phyloP scores from a whole-genome alignment of 1,284 basidiomycete genomes.

The Athelia psychrophila region DNA sequence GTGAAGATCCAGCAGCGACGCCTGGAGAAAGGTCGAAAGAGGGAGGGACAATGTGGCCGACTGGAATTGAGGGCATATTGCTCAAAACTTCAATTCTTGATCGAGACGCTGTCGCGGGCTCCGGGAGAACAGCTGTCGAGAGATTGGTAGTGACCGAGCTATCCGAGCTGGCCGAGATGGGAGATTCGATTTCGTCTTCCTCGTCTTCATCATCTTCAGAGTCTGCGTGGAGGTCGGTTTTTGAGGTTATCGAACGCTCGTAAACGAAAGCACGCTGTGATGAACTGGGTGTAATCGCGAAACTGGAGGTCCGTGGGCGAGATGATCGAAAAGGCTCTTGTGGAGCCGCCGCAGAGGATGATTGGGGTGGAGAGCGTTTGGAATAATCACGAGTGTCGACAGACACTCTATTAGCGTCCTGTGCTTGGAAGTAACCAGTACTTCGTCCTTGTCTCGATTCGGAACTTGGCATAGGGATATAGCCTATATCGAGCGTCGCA shows the following conservation, averaged over 20 bases:
- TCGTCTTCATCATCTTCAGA: constrained; percentile 24
- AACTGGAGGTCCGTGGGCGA: constrained; percentile 18
- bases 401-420: background rate
- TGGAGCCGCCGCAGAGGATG: constrained; percentile 13
- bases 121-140: constrained; percentile 32
- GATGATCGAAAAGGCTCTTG: constrained; percentile 10
- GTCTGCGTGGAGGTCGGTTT: constrained; percentile 47
- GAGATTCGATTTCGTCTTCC: constrained; percentile 22
- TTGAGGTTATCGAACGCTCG: constrained; percentile 51
- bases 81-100: too few relatives aligned
- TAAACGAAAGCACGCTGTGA: constrained; percentile 51
- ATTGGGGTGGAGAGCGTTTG: background rate
- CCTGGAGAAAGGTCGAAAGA: too few relatives aligned
- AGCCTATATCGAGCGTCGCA: constrained; percentile 42
- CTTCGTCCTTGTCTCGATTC: background rate
- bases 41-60: too few relatives aligned
- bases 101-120: too few relatives aligned
- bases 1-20: too few relatives aligned
- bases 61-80: too few relatives aligned
- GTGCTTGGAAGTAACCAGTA: constrained; percentile 6
- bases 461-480: constrained; percentile 30
- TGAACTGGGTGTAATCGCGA: constrained; percentile 40
- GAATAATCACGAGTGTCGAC: background rate
- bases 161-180: constrained; percentile 26
- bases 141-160: constrained; percentile 30